These are phyloP conservation scores for Taiwanofungus camphoratus DNA, from an alignment of 1,284 basidiomycete genomes.

Conservation along the genomic window DNA sequence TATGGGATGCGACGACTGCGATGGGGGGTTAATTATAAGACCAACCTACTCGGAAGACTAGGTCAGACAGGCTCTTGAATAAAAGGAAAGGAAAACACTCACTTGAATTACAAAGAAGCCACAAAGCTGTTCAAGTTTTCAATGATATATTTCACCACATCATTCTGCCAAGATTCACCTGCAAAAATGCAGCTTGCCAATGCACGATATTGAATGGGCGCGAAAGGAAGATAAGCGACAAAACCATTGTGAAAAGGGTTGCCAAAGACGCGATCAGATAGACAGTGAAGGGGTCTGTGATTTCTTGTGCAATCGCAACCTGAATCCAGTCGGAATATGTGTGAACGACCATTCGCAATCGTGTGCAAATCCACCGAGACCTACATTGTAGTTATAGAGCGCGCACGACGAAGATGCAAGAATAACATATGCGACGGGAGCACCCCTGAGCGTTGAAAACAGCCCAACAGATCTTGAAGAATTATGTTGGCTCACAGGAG, in stretches of 20 bases:
- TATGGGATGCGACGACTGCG: slow-evolving; percentile 6
- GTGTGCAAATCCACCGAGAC: background rate
- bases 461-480: background rate
- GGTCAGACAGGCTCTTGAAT: background rate
- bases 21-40: background rate
- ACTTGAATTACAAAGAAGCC: slow-evolving; percentile 19
- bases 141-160: background rate
- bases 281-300: slow-evolving; percentile 11
- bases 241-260: slow-evolving; percentile 11
- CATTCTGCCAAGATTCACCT: slow-evolving; percentile 13
- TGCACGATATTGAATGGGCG: slow-evolving; percentile 10
- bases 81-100: background rate
- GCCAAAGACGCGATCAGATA: slow-evolving; percentile 13
- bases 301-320: slow-evolving; percentile 4
- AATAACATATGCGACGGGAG: slow-evolving; percentile 3
- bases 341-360: background rate
- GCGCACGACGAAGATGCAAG: slow-evolving; percentile 12
- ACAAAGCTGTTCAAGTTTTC: background rate
- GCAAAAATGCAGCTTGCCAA: slow-evolving; percentile 20
- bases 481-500: slow-evolving; percentile 4
- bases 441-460: slow-evolving; percentile 2
- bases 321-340: slow-evolving; percentile 1
- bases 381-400: slow-evolving; percentile 8
- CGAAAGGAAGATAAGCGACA: slow-evolving; percentile 8
- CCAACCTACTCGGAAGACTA: background rate